These are phyloP conservation scores for Cyamopsis tetragonoloba DNA, from an alignment of 306 rosid genomes.

Conservation along the genomic window DNA sequence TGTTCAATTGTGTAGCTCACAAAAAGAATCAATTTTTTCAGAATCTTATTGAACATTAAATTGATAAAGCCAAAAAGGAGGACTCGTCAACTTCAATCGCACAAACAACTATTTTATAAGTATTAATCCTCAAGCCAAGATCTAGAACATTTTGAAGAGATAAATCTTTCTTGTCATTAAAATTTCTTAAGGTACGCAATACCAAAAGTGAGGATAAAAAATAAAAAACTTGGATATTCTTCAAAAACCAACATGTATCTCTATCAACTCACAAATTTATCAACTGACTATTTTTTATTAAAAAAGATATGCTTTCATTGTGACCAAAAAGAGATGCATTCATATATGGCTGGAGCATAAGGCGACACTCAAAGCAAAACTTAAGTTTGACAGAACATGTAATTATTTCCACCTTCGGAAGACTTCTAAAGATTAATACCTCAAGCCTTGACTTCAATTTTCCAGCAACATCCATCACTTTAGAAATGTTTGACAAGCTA, in stretches of 20 bases:
- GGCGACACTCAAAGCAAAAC: neutral
- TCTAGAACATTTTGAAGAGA: neutral
- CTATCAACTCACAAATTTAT: neutral
- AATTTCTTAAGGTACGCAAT: neutral
- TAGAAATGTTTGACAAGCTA: constrained; percentile 70
- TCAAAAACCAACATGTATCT: neutral
- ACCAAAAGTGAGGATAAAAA: neutral
- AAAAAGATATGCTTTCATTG: neutral
- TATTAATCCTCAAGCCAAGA: neutral
- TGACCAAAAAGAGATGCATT: neutral
- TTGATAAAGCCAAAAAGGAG: neutral
- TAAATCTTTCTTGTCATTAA: neutral
- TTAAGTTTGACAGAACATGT: neutral
- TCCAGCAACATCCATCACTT: constrained; percentile 53
- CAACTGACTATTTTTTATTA: neutral
- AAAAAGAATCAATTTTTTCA: neutral
- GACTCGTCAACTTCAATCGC: neutral
- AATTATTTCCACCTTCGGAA: neutral
- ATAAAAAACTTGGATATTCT: neutral
- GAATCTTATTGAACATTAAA: neutral
- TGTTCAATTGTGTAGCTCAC: constrained; percentile 7
- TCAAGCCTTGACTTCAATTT: constrained; percentile 78
- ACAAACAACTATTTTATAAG: neutral
- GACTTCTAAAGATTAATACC: constrained; percentile 39
- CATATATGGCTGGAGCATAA: neutral